A percentile compares a stretch with the other conserved stretches of the same genome.
Evolutionary conservation across 768 basidiomycete genomes (phyloP).

Genomic region (Russula dissimulans): DNA sequence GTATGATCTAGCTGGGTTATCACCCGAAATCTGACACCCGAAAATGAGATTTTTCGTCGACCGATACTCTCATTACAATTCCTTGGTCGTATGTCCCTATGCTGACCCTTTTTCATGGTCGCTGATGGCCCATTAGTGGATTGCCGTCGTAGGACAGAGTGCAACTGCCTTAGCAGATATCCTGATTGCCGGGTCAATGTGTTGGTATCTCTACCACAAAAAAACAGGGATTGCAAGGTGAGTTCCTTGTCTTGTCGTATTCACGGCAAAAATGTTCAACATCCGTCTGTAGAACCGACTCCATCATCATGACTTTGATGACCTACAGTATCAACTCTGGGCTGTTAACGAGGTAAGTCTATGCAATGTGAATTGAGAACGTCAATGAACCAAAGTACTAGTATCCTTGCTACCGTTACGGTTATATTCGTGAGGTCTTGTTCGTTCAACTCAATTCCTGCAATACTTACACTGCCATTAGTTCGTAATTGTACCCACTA

Average conservation of each 20-base stretch:
- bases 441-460: background rate
- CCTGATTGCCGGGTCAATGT: constrained; percentile 31
- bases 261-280: too few relatives aligned
- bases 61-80: constrained; percentile 26
- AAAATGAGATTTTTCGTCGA: constrained; percentile 22
- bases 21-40: constrained; percentile 1
- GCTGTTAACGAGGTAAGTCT: constrained; percentile 20
- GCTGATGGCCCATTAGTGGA: constrained; percentile 31
- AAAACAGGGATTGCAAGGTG: too few relatives aligned
- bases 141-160: constrained; percentile 37
- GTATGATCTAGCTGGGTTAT: constrained; percentile 6
- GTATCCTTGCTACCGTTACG: constrained; percentile 16
- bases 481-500: constrained; percentile 29
- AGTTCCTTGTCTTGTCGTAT: too few relatives aligned
- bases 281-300: constrained; percentile 21
- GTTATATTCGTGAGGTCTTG: constrained; percentile 14
- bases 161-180: constrained; percentile 40
- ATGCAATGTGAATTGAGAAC: background rate
- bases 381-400: background rate
- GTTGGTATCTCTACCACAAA: too few relatives aligned
- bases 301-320: constrained; percentile 22
- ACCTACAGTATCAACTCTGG: constrained; percentile 24
- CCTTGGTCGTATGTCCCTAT: constrained; percentile 26
- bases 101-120: background rate
- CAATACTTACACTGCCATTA: background rate